A percentile compares a stretch with the other conserved stretches of the same genome.
phyloP scores from a whole-genome alignment of 345 rosid species.

The Pseudoturritis turrita region DNA sequence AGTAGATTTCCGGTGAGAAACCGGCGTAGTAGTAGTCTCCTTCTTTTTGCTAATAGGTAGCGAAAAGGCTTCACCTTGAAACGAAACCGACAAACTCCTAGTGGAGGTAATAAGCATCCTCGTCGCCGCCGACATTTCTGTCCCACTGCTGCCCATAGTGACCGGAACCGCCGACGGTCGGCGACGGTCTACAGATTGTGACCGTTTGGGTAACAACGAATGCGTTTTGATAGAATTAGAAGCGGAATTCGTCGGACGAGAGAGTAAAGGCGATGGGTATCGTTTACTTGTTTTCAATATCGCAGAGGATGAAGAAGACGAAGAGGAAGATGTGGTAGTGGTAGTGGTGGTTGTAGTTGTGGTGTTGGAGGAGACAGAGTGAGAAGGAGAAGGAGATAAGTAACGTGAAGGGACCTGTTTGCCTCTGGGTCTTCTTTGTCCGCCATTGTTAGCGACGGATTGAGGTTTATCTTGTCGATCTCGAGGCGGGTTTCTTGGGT shows the following conservation, averaged over 20 bases:
- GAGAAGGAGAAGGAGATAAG: conserved; percentile 81
- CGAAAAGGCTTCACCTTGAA: conserved; percentile 89
- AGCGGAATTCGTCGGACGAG: conserved; percentile 51
- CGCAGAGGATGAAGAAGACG: conserved; percentile 41
- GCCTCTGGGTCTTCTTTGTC: conserved; percentile 62
- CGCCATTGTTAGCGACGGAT: conserved; percentile 34
- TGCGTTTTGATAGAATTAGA: conserved; percentile 36
- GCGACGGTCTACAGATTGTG: conserved; percentile 81
- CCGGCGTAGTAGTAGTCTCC: conserved; percentile 50
- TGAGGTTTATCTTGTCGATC: conserved; percentile 26
- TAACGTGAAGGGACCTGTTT: conserved; percentile 80
- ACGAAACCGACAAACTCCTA: conserved; percentile 89
- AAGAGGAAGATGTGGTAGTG: conserved; percentile 36
- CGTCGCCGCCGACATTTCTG: conserved; percentile 46
- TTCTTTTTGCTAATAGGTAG: conserved; percentile 70
- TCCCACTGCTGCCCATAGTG: conserved; percentile 34
- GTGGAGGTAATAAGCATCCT: conserved; percentile 75
- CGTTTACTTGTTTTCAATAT: conserved; percentile 38
- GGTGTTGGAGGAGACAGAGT: conserved; percentile 44
- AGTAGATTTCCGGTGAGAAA: conserved; percentile 53
- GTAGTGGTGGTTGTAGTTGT: conserved; percentile 28
- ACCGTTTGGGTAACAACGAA: conserved; percentile 52
- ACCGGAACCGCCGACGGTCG: conserved; percentile 50
- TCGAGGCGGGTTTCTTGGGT: conserved; percentile 33
- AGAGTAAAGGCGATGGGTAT: conserved; percentile 62